Conservation (phyloP, 2,329 filamentous ascomycete species). For the Aphanocladium album region DNA sequence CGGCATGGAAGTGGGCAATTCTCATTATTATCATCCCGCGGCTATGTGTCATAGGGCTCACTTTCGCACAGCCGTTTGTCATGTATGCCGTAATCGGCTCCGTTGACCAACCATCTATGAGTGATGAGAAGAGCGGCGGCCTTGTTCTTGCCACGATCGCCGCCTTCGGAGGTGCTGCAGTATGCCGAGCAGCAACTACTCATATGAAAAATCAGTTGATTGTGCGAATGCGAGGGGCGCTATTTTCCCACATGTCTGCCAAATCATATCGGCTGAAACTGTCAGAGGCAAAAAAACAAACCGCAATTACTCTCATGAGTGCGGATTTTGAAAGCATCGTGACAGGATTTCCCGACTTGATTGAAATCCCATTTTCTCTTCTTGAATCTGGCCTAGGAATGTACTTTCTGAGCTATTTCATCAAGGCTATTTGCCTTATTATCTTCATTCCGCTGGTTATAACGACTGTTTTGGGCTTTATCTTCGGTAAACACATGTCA, state of each 20-base stretch:
- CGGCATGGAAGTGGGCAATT: slow-evolving; percentile 16
- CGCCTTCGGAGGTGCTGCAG: background rate
- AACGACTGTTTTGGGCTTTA: background rate
- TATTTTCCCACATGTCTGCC: background rate
- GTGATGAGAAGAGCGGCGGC: slow-evolving; percentile 1
- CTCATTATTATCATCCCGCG: background rate
- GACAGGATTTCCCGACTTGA: background rate
- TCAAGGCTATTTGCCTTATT: background rate
- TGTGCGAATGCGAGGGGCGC: background rate
- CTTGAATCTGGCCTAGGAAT: background rate
- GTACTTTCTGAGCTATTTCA: background rate
- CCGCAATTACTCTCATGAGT: background rate
- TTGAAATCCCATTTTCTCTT: background rate
- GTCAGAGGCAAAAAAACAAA: background rate
- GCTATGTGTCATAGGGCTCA: background rate
- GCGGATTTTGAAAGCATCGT: background rate
- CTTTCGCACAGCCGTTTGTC: background rate
- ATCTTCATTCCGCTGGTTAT: background rate
- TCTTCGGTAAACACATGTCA: background rate
- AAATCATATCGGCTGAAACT: background rate
- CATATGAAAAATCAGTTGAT: background rate
- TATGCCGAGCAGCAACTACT: background rate
- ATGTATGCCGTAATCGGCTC: slow-evolving; percentile 12
- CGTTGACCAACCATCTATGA: slow-evolving; percentile 11
- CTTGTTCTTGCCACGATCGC: background rate